phyloP scores from a whole-genome alignment of 176 grass and related monocot species.

The Tillandsia leiboldiana region DNA sequence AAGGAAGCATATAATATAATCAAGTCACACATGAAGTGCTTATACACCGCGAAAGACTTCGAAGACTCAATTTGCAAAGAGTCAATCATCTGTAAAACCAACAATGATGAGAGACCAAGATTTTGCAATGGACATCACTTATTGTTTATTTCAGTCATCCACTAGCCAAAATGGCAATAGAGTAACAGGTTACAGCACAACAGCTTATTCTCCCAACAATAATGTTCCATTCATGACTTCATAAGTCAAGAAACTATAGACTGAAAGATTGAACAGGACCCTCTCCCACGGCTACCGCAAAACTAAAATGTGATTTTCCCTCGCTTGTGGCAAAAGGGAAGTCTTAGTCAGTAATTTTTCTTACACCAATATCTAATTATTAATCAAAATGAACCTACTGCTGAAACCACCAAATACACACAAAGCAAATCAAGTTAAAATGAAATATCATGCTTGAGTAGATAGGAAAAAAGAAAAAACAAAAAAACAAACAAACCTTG shows the following conservation, averaged over 20 bases:
- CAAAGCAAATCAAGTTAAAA: slow-evolving; percentile 4
- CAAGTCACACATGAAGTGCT: no score
- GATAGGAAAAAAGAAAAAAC: slow-evolving; percentile 1
- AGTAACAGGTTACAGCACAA: neutral
- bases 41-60: no score
- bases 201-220: neutral
- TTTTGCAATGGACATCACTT: neutral
- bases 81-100: no score
- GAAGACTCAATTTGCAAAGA: no score
- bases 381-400: neutral
- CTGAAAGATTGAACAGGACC: neutral
- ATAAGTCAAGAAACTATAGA: neutral
- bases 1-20: no score
- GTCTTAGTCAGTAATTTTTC: no score
- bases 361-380: no score
- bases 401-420: slow-evolving; percentile 9
- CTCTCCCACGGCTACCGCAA: no score
- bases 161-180: neutral
- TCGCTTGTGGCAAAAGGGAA: no score
- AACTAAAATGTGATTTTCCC: no score
- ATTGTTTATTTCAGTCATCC: neutral
- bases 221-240: neutral
- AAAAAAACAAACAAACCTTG: slow-evolving; percentile 46
- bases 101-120: no score
- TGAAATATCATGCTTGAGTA: neutral